Base-by-base conservation (phyloP, 2,329 filamentous ascomycete species). In the Paracoccidioides brasiliensis region DNA sequence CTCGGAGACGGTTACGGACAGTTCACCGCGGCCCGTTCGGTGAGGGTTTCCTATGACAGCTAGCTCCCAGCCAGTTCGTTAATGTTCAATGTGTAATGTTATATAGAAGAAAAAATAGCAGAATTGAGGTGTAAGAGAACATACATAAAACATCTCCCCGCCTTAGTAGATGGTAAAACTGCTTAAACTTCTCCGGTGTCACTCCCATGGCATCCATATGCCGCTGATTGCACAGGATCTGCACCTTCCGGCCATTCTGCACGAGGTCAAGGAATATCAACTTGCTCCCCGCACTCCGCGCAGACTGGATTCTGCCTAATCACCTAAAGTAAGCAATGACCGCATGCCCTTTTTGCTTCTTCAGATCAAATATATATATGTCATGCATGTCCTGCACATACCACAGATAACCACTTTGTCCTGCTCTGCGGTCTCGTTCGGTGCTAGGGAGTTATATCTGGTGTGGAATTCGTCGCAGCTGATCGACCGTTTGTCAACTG, bases 131-230 rank as follows among this genome's bases (percentile, higher is more conserved):
- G 22, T 10, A 49, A 37, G 14, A 37, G 22, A 60, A 77, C 85
- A 74, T 78, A 89, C 86, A 84, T 66, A 91, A 83, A 67, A 87
- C 84, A 73, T 97, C 93, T 59, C 93, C 93, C 62, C 86, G 81
- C 61, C 86, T 81, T 50, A 90, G 76, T 55, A 88, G 70, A 59
- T 81, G 81, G 59, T 80, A 79, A 59, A 86, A 80, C 42, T 78
- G 69, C 64, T 80, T 84, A 67, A 81, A 81, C 14, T 66, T 63
- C n/a, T 74, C 70, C 0, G 67, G 61, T 3, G 68, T 64, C 8
- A 72, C 61, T 15, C 64, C 70, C n/a, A 68, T 58, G n/a, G 65
- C 58, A 14, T 67, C 67, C 14, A 74, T 61, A 10, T 64, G 64
- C 57, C 77, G 76, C 62, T 84, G 77, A 70, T 87, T 86, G 69